Percentiles rank a stretch among this genome's conserved stretches.
Conservation (phyloP, 78 protist species). For the Isochrysis galbana region DNA sequence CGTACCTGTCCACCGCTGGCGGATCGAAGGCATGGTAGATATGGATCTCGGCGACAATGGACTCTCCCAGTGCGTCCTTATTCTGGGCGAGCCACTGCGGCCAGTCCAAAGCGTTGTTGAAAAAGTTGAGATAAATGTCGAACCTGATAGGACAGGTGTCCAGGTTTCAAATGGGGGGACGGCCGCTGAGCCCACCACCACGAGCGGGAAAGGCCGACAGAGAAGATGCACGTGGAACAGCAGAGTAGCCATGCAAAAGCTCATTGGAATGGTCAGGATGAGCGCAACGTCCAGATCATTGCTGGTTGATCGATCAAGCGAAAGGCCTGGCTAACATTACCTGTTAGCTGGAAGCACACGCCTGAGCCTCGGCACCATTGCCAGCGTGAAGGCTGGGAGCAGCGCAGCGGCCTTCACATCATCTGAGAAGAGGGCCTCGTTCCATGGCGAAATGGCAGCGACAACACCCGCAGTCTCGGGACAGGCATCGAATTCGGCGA, state of each 20-base stretch:
- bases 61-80: neutral
- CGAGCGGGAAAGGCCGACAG: too few species aligned
- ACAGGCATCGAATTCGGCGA: neutral
- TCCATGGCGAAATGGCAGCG: neutral
- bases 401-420: neutral
- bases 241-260: too few species aligned
- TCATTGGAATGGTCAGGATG: too few species aligned
- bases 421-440: neutral
- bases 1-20: neutral
- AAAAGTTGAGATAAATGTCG: neutral
- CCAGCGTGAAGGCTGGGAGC: neutral
- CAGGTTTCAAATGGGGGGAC: too few species aligned
- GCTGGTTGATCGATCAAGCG: too few species aligned
- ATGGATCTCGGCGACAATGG: neutral
- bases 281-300: too few species aligned
- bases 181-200: too few species aligned
- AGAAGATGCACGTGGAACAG: too few species aligned
- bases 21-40: neutral
- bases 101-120: neutral
- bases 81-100: neutral
- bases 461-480: neutral
- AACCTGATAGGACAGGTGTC: too few species aligned
- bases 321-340: too few species aligned
- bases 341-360: neutral
- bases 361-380: neutral